A percentile compares a stretch with the other conserved stretches of the same genome.
Conservation (phyloP, 75 land plant genomes). For the Chamaecyparis obtusa region DNA sequence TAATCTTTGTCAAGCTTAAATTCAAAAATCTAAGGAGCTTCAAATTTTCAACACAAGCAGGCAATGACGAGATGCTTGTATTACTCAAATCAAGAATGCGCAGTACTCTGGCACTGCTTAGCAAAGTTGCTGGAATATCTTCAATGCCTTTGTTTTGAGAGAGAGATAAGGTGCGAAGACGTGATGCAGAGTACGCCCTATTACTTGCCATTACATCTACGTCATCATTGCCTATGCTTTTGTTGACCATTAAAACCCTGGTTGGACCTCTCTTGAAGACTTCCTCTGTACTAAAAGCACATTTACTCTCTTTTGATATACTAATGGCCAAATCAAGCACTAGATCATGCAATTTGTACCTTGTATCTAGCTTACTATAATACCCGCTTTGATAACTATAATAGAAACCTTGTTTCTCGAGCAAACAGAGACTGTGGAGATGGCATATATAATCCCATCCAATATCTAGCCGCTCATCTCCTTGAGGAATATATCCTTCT, state of each 20-base stretch:
- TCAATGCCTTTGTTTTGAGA: too few relatives aligned
- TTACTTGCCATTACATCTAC: too few relatives aligned
- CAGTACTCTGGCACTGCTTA: too few relatives aligned
- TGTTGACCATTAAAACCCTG: not conserved
- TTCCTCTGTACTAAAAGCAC: not conserved
- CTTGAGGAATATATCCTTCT: not conserved
- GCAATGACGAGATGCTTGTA: not conserved
- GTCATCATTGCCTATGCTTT: too few relatives aligned
- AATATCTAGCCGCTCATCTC: not conserved
- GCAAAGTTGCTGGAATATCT: too few relatives aligned
- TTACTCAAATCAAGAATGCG: not conserved
- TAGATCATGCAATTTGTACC: not conserved
- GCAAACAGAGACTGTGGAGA: not conserved
- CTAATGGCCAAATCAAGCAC: not conserved
- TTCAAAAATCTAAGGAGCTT: not conserved
- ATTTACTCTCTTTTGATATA: not conserved
- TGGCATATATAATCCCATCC: not conserved
- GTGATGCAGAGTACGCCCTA: too few relatives aligned
- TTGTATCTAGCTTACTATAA: not conserved
- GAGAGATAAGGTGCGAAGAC: too few relatives aligned
- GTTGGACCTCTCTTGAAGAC: not conserved
- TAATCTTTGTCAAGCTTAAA: too few relatives aligned
- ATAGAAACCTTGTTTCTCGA: not conserved
- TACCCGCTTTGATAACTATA: accelerated
- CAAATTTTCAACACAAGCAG: not conserved